Evolutionary conservation across 2,329 filamentous ascomycete species (phyloP).

Genomic region (Ciborinia camelliae): DNA sequence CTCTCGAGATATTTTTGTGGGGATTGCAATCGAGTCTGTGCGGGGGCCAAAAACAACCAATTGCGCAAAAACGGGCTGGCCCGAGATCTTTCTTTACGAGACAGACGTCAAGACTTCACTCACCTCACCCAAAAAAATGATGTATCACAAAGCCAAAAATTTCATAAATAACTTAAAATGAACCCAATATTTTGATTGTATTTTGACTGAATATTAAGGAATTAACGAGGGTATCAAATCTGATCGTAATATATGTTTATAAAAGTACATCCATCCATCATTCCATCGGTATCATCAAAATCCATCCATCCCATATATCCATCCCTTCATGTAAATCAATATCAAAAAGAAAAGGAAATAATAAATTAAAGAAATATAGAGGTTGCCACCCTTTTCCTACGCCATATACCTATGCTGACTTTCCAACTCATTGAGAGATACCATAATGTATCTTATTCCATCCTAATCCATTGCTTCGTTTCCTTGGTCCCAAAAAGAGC

Average conservation of each 20-base stretch:
- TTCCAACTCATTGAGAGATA: not conserved
- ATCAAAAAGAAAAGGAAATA: not conserved
- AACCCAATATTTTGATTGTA: not conserved
- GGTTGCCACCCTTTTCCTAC: constrained; percentile 6
- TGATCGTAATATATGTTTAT: constrained; percentile 6
- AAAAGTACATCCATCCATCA: constrained; percentile 18
- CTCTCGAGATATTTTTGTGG: constrained; percentile 15
- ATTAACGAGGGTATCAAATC: constrained; percentile 12
- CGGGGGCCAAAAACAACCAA: constrained; percentile 11
- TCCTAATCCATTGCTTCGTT: not conserved
- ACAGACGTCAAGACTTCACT: too few species aligned
- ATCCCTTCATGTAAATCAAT: constrained; percentile 4
- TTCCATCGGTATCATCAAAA: constrained; percentile 4
- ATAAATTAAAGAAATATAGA: constrained; percentile 7
- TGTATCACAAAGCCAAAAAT: constrained; percentile 1
- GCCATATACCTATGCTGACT: constrained; percentile 7
- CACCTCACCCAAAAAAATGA: not conserved
- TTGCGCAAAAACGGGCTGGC: constrained; percentile 15
- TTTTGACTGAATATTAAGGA: not conserved
- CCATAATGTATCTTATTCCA: not conserved
- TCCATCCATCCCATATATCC: constrained; percentile 6
- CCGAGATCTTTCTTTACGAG: not conserved
- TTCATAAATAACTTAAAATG: not conserved
- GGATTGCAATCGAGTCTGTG: not conserved
- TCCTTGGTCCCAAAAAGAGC: not conserved